Base-by-base conservation (phyloP, 2,329 filamentous ascomycete species). In the Venturia pyrina region DNA sequence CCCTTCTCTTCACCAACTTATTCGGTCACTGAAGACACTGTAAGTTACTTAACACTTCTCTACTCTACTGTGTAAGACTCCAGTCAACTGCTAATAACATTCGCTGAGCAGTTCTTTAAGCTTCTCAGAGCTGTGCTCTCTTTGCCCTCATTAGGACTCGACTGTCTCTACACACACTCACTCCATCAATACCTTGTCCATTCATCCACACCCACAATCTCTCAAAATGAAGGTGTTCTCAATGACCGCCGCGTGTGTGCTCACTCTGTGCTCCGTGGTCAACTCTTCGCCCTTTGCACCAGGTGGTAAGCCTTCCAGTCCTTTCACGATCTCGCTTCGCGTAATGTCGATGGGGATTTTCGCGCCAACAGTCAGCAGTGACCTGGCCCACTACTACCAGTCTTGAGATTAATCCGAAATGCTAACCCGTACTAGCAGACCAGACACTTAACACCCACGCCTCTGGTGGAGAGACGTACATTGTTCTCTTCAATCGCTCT, bases 401-500 rank as follows among this genome's bases (percentile, higher is more conserved):
- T 71, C 70, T 53, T 28, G 11, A 53, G 48, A 4, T 15, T 15
- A 17, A 11, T 15, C 28, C 21, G 48, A 21, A 21, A 24, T 32
- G 21, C 48, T 53, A 53, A 53, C 5, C 5, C 11, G 24, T 28
- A 21, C 21, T 11, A 24, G 48, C 21, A 53, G 21, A 11, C 21
- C 48, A 24, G 48, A 28, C 21, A 53, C 21, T 53, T 17, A 21
- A 28, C 28, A 37, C 63, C 17, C 72, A 75, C 62, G 70, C 74
- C 68, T 71, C 70, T 24, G 71, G 71, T 34, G 69, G 72, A 57
- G 66, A 72, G 32, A 73, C 77, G 65, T 74, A 77, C 67, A 71
- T 78, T 44, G 75, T 78, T 56, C 71, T 78, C 66, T 72, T 78
- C 69, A 70, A 77, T 68, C 70, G 69, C n/a, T 64, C 69, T 24